Evolutionary conservation across 179 eudicot genomes (phyloP), one percentile per base, ranked within the genome.

Genomic region (Beta macrorhiza): DNA sequence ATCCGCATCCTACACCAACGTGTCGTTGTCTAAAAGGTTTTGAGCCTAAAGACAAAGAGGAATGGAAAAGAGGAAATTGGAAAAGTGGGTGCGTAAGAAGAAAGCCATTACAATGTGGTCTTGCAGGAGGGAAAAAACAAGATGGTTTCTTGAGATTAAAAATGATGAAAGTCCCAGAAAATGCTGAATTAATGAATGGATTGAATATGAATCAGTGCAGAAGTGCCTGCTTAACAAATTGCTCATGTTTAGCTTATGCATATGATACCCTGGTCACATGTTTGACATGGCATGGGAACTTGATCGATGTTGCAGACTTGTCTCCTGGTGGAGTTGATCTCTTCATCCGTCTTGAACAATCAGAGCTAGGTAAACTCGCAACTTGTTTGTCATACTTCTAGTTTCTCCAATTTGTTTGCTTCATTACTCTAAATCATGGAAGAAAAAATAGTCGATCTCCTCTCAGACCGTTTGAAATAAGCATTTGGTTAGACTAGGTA

Each of bases 111-210:
- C 82, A 82, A 37, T 71, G 81, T 72, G 83, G 80, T n/a, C 72
- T 55, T 47, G 62, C 76, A 2, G 80, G 80, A 3, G 67, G 61
- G 9, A 15, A 16, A 5, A 61, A 8, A 72, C 59, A 82, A 68
- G 92, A 90, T 25, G 87, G 91, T 52, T 88, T 88, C 80, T 68
- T 81, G 71, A 83, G 70, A 78, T 67, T 87, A 70, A 32, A 79
- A 8, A 79, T 19, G 9, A 71, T 88, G 84, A 90, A 90, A 78
- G 81, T 86, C 12, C 91, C 91, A 11, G 84, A 68, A 11, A 79
- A 80, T 67, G 74, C 84, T 7, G 77, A 83, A 20, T 79, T 69
- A 81, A 79, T 64, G 0, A 45, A 42, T 2, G 84, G 84, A 7
- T 10, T 82, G 65, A 77, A 62, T 55, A 12, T 47, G 12, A 80